Conservation (phyloP, 345 rosid genomes). For the Brassica rapa region DNA sequence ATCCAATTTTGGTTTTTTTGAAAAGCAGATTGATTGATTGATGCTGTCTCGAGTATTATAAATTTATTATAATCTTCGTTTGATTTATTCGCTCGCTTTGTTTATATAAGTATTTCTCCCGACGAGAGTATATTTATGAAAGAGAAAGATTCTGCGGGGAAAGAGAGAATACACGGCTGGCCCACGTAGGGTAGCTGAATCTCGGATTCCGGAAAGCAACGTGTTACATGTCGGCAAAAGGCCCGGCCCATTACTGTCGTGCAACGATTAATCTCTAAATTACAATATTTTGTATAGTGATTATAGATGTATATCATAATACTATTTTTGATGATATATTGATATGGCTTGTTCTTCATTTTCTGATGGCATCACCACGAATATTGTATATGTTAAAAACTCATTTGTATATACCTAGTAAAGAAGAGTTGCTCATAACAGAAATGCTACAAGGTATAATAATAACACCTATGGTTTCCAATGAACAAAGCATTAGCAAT, state of each 20-base stretch:
- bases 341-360: too few species aligned
- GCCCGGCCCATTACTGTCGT: constrained; percentile 26
- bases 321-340: too few species aligned
- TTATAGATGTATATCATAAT: too few species aligned
- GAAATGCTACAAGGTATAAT: too few species aligned
- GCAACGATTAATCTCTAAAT: too few species aligned
- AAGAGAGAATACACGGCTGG: neutral
- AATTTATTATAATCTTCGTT: neutral
- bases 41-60: neutral
- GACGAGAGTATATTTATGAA: neutral
- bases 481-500: too few species aligned
- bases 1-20: constrained; percentile 2
- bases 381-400: too few species aligned
- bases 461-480: too few species aligned
- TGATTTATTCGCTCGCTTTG: constrained; percentile 19
- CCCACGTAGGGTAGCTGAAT: constrained; percentile 17
- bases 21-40: constrained; percentile 13
- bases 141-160: constrained; percentile 29
- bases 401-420: too few species aligned
- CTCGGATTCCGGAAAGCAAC: neutral
- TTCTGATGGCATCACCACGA: too few species aligned
- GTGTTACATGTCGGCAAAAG: constrained; percentile 29
- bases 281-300: too few species aligned
- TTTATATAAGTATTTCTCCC: neutral
- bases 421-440: too few species aligned